These are phyloP conservation scores for Circinella minor DNA, from an alignment of 371 early-diverging fungal species.

Conservation along the genomic window DNA sequence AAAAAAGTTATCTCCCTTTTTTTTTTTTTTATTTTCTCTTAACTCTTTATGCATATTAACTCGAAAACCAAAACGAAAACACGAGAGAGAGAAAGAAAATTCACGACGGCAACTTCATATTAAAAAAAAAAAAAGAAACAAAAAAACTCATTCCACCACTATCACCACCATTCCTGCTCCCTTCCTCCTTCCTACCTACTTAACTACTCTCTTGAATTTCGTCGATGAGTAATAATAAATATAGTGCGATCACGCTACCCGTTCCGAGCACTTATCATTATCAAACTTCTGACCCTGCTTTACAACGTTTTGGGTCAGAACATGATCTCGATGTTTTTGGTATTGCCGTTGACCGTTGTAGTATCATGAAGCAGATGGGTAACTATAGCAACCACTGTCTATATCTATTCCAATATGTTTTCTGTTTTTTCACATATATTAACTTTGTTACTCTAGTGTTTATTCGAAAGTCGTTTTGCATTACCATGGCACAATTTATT, in stretches of 20 bases:
- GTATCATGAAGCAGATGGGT: slow-evolving; percentile 44
- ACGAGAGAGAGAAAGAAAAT: too few species aligned
- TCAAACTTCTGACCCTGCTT: slow-evolving; percentile 12
- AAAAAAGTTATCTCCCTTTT: neutral
- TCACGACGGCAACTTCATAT: neutral
- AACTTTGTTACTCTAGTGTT: slow-evolving; percentile 11
- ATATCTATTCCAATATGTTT: neutral
- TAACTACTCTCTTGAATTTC: neutral
- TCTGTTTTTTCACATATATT: neutral
- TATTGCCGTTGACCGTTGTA: slow-evolving; percentile 34
- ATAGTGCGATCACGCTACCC: slow-evolving; percentile 16
- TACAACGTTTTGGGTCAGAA: slow-evolving; percentile 38
- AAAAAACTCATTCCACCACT: neutral
- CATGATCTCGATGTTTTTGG: slow-evolving; percentile 48
- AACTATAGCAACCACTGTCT: neutral
- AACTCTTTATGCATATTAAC: slow-evolving; percentile 1
- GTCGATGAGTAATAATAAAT: slow-evolving; percentile 19
- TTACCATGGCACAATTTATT: slow-evolving; percentile 22
- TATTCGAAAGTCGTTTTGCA: slow-evolving; percentile 25
- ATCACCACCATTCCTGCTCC: neutral
- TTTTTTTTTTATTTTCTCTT: too few species aligned
- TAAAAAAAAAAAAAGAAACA: neutral
- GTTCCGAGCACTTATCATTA: slow-evolving; percentile 17
- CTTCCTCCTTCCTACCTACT: neutral
- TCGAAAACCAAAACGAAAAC: too few species aligned